Conservation (phyloP, 2,329 filamentous ascomycete genomes). For the Cordyceps tenuipes region DNA sequence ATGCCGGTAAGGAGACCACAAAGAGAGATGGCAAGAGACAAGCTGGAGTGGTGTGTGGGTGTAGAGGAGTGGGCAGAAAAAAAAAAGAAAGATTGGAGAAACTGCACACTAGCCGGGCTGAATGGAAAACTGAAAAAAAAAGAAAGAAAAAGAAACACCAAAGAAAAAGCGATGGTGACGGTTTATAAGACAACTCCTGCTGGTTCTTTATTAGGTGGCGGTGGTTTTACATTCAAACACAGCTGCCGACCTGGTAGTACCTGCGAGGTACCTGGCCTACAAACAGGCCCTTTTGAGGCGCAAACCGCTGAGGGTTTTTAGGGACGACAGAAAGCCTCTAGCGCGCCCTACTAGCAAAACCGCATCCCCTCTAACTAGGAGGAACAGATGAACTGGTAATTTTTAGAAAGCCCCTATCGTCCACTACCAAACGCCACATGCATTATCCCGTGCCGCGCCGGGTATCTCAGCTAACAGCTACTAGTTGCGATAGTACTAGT, state of each 20-base stretch:
- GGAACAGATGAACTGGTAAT: neutral
- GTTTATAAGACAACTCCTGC: slow-evolving; percentile 8
- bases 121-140: neutral
- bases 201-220: neutral
- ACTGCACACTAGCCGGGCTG: neutral
- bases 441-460: neutral
- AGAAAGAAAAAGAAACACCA: too few relatives aligned
- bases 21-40: neutral
- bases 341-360: neutral
- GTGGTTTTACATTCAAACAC: neutral
- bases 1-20: neutral
- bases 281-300: neutral
- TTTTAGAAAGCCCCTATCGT: slow-evolving; percentile 3
- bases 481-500: too few relatives aligned
- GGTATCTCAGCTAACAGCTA: slow-evolving; percentile 5
- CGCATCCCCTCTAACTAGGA: neutral
- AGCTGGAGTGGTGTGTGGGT: neutral
- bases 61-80: neutral
- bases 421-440: neutral
- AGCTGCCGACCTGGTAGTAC: neutral
- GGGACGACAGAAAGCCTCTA: neutral
- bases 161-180: neutral
- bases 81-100: neutral
- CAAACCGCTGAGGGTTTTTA: neutral
- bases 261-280: neutral